Evolutionary conservation across 441 rosid genomes (phyloP).

Genomic region (Populus tomentosa): DNA sequence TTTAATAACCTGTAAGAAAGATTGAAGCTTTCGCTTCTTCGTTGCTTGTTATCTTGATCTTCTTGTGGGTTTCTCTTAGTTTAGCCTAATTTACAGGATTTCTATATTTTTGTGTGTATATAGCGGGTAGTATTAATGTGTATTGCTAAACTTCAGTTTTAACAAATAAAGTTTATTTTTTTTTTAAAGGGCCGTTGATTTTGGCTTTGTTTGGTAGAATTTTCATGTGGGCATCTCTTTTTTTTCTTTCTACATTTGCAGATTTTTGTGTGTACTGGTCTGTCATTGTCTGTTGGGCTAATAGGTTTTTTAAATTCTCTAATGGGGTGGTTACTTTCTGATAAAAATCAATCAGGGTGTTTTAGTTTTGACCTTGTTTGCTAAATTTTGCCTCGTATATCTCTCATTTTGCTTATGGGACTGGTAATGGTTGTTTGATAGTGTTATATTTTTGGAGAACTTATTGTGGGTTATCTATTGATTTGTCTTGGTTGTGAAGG

Average conservation of each 20-base stretch:
- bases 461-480: background rate
- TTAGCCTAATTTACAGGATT: constrained; percentile 1
- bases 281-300: background rate
- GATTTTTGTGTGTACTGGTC: background rate
- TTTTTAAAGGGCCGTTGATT: background rate
- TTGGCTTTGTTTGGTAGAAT: background rate
- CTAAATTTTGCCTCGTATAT: background rate
- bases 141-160: background rate
- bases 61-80: constrained; percentile 6
- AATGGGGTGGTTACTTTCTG: background rate
- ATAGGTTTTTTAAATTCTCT: background rate
- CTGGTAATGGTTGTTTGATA: background rate
- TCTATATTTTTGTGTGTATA: background rate
- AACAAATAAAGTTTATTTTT: no score
- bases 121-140: background rate
- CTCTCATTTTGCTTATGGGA: background rate
- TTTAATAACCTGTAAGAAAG: no score
- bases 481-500: constrained; percentile 29
- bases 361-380: background rate
- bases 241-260: background rate
- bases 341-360: background rate
- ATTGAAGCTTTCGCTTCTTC: background rate
- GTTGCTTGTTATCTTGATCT: background rate
- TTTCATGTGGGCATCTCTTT: background rate
- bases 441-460: background rate